Percentiles rank a stretch among this genome's conserved stretches.
phyloP scores from a whole-genome alignment of 495 filamentous ascomycete genomes.

The Lindgomyces ingoldianus region DNA sequence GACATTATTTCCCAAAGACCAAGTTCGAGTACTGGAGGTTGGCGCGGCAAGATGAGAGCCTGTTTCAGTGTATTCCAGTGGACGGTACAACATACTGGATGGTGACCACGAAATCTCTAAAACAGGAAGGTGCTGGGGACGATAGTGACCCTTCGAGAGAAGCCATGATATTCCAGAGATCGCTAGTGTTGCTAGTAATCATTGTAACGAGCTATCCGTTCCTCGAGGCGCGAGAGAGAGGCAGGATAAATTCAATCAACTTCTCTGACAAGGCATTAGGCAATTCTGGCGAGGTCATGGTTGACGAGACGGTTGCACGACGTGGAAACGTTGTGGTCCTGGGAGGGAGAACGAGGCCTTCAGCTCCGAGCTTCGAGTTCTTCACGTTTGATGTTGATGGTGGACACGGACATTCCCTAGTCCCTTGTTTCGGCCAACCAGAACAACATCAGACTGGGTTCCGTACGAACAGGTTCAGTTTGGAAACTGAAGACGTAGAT shows the following conservation, averaged over 20 bases:
- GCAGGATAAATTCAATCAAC: not conserved
- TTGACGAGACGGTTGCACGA: not conserved
- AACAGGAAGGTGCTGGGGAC: not conserved
- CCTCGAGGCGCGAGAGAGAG: too few relatives aligned
- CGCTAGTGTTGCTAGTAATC: not conserved
- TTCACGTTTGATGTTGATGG: slow-evolving; percentile 11
- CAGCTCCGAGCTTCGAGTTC: slow-evolving; percentile 6
- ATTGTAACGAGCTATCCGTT: not conserved
- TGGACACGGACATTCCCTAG: not conserved
- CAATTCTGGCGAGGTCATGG: not conserved
- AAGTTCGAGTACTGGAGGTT: not conserved
- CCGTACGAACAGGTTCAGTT: not conserved
- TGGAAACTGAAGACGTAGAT: not conserved
- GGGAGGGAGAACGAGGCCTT: not conserved
- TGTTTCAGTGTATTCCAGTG: not conserved
- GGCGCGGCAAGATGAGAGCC: not conserved
- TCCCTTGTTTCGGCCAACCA: slow-evolving; percentile 1
- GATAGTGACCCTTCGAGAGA: not conserved
- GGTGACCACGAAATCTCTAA: not conserved
- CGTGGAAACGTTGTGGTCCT: slow-evolving; percentile 1
- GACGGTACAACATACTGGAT: not conserved
- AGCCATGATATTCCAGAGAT: not conserved
- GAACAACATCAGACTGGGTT: not conserved
- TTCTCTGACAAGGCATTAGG: not conserved
- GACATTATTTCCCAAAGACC: slow-evolving; percentile 8